Base-by-base conservation (phyloP, 2,329 filamentous ascomycete genomes). In the Ciborinia camelliae region DNA sequence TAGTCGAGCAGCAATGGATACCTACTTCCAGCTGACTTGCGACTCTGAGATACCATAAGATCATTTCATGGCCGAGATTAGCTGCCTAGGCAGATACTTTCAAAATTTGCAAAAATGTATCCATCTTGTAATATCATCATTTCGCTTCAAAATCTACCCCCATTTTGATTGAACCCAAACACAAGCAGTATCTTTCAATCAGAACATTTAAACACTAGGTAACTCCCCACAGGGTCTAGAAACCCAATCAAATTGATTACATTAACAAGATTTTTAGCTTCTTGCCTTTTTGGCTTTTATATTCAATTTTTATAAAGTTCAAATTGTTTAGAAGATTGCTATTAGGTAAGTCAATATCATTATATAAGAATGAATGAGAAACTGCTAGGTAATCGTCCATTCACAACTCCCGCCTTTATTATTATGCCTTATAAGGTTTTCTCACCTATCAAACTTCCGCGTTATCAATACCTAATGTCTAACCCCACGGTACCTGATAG, bases 11-110 rank as follows among this genome's bases (percentile, higher is more conserved):
- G 53, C 53, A 59, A 51, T 41, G 53, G 28, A 51, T 15, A 35
- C 48, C 35, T 15, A 35, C 48, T 43, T 59, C 53, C 53, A 53
- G 39, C 54, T 39, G 26, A 50, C 43, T 58, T 26, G 35, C 26
- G 28, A 43, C 43, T 58, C 58, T 52, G 52, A 47, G 63, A 65
- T 65, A 65, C 48, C 63, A 62, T 54, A 47, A n/a, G 53, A 50
- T 59, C 18, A 47, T 37, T 64, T 26, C 39, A 10, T 59, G 35
- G 45, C 26, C 55, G 52, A 51, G 15, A 51, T n/a, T 59, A 41
- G n/a, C 37, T 52, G 47, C 30, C 48, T 59, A 26, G 14, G 47
- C 32, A 39, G 12, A 47, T n/a, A 28, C 3, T 50, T 10, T 45
- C 32, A 52, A 43, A 39, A 48, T 61, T 39, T 37, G 23, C 28